Conservation (phyloP, 331 rosid genomes). For the Quercus lobata region DNA sequence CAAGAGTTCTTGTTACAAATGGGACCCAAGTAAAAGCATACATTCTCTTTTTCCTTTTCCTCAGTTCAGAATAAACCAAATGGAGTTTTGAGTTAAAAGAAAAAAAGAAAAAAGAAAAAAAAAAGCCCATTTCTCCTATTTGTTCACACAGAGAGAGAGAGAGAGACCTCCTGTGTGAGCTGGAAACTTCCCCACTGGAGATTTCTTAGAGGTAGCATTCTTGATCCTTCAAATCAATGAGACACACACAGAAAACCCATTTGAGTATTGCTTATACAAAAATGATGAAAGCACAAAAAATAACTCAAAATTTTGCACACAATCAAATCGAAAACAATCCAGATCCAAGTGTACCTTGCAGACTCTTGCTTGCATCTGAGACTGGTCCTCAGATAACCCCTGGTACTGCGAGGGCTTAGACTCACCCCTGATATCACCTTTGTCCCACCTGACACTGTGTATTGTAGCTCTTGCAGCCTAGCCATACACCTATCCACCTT, state of each 20-base stretch:
- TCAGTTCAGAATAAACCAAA: background rate
- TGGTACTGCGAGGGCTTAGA: constrained; percentile 93
- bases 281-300: background rate
- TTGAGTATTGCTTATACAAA: background rate
- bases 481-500: constrained; percentile 95
- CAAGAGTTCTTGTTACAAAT: background rate
- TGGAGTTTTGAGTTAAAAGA: background rate
- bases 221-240: constrained; percentile 43
- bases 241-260: constrained; percentile 4
- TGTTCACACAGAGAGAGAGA: background rate
- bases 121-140: background rate
- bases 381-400: constrained; percentile 81
- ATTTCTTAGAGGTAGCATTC: constrained; percentile 47
- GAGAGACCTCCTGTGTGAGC: constrained; percentile 51
- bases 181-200: constrained; percentile 76
- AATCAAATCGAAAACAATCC: background rate
- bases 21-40: background rate
- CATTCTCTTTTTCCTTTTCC: background rate
- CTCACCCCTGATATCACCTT: constrained; percentile 78
- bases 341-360: constrained; percentile 34
- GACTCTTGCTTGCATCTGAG: constrained; percentile 93
- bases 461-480: constrained; percentile 88
- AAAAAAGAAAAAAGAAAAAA: too few species aligned
- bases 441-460: constrained; percentile 69
- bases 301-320: background rate